phyloP scores from a whole-genome alignment of 2,329 filamentous ascomycete species.

The Talaromyces sp. region DNA sequence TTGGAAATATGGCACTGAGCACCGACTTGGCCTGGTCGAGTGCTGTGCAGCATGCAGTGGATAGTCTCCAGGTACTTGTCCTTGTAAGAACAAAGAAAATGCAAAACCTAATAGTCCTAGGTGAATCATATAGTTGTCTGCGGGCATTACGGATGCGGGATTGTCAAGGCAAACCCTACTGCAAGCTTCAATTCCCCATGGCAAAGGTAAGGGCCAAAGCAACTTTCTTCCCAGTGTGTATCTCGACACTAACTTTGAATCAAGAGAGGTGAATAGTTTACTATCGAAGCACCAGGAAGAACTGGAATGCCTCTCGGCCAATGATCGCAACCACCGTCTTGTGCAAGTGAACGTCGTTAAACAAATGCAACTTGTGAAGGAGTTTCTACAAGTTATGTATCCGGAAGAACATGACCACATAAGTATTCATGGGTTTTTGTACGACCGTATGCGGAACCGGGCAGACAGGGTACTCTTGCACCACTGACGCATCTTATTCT shows the following conservation, averaged over 20 bases:
- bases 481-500: background rate
- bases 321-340: slow-evolving; percentile 3
- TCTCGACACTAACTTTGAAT: no score
- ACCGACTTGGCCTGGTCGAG: slow-evolving; percentile 6
- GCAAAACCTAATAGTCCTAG: background rate
- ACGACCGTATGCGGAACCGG: slow-evolving; percentile 1
- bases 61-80: background rate
- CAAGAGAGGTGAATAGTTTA: slow-evolving; percentile 2
- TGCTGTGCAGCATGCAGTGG: slow-evolving; percentile 8
- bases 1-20: slow-evolving; percentile 5
- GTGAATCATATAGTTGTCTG: slow-evolving; percentile 9
- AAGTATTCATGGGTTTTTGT: slow-evolving; percentile 5
- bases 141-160: slow-evolving; percentile 7
- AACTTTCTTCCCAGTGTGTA: no score
- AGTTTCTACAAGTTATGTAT: background rate
- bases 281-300: slow-evolving; percentile 1
- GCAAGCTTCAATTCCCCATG: background rate
- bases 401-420: background rate
- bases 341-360: slow-evolving; percentile 6
- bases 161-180: slow-evolving; percentile 1
- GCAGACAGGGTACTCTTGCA: slow-evolving; percentile 3
- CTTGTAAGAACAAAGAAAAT: no score
- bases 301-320: background rate
- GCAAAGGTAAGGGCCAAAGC: slow-evolving; percentile 10
- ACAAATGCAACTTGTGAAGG: slow-evolving; percentile 5